These are phyloP conservation scores for Globisporangium viniferum DNA, from an alignment of 352 stramenopile species.

Conservation along the genomic window DNA sequence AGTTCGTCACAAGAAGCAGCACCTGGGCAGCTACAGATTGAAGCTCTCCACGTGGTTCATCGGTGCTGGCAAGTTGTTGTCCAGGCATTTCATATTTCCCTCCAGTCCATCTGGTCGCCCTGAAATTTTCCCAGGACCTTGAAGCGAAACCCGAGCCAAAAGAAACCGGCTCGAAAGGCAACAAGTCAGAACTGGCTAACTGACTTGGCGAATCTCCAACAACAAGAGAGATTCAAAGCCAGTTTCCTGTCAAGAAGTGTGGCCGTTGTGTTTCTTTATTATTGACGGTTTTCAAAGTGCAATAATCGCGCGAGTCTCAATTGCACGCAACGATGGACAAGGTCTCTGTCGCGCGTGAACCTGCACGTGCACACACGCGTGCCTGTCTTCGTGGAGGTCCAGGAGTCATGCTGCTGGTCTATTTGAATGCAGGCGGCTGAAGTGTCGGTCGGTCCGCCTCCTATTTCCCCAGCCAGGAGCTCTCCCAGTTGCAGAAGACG, in stretches of 20 bases:
- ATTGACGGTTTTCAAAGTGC: too few relatives aligned
- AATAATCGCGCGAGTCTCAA: too few relatives aligned
- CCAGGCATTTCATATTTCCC: not conserved
- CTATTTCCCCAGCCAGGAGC: not conserved
- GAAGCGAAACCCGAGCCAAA: not conserved
- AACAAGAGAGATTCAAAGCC: not conserved
- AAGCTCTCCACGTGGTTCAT: not conserved
- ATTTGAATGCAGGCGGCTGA: not conserved
- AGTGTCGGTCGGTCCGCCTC: not conserved
- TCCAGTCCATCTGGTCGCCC: slow-evolving; percentile 1
- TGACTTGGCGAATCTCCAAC: slow-evolving; percentile 3
- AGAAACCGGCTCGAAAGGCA: slow-evolving; percentile 3
- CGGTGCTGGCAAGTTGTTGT: not conserved
- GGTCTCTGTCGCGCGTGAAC: not conserved
- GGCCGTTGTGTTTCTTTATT: too few relatives aligned
- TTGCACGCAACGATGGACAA: not conserved
- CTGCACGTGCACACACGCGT: not conserved
- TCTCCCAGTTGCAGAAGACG: not conserved
- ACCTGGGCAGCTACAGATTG: too few relatives aligned
- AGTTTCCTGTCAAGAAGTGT: not conserved
- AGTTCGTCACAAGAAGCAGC: not conserved
- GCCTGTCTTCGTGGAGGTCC: not conserved
- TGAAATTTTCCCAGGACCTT: not conserved
- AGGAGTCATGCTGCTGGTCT: not conserved
- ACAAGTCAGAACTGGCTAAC: not conserved